Evolutionary conservation across 106 monocot genomes (phyloP), one percentile per base, ranked within the genome.

Genomic region (Allium cepa): DNA sequence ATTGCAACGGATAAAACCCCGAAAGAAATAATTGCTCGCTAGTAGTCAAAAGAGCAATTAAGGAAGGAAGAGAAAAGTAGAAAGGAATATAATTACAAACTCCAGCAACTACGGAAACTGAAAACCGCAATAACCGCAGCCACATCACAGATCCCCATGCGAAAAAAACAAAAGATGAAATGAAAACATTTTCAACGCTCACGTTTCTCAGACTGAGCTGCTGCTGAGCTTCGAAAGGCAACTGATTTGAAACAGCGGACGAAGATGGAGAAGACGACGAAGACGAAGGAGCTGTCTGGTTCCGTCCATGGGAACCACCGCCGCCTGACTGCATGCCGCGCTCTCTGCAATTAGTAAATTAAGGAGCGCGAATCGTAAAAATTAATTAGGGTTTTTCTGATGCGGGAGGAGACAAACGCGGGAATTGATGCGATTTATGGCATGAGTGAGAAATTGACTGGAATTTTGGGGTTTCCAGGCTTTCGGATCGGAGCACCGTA

Each of bases 211-310:
- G 72, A 53, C 53, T 77, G 10, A 82, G 64, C 28, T 75, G 73
- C 46, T 76, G 81, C 26, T 59, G 50, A 10, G 74, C 65, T 7
- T 85, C 81, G 11, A 81, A 71, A 53, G 70, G 76, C 70, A 82
- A 46, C 14, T 76, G 82, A 47, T 67, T 59, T 57, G 75, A 58
- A n/a, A 72, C 76, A 17, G 75, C 72, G 11, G 72, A 70, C 8
- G 76, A 75, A 6, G 85, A 82, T n/a, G 85, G 77, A 9, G 88
- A 77, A 14, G 88, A 79, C 10, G 88, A 79, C 10, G 84, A 71
- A 6, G 84, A 84, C 10, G 81, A 71, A 0, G 78, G 46, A 7
- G 81, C 28, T 18, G n/a, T 68, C 53, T 13, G 68, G 57, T 67
- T 71, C 71, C 76, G 78, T 50, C 26, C 66, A 64, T 53, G 72